phyloP scores from a whole-genome alignment of 2,329 filamentous ascomycete species.

The Paraphoma chrysanthemicola region DNA sequence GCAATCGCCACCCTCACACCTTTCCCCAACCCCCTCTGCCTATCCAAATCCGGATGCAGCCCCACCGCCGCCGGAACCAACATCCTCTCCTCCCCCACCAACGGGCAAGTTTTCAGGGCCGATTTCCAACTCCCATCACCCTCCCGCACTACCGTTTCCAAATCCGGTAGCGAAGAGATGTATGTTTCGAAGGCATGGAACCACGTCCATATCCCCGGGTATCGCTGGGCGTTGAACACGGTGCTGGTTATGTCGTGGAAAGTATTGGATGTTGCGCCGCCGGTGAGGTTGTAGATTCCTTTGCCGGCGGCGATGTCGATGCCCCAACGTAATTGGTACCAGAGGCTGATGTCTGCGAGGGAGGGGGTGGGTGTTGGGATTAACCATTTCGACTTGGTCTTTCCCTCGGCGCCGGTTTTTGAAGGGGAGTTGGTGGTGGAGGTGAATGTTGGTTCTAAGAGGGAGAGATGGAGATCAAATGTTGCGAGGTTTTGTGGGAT shows the following conservation, averaged over 20 bases:
- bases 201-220: conserved; percentile 47
- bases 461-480: conserved; percentile 46
- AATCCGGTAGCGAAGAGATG: conserved; percentile 35
- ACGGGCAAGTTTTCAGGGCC: background rate
- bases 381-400: conserved; percentile 31
- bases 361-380: conserved; percentile 44
- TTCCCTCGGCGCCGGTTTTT: too few relatives aligned
- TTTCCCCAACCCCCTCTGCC: conserved; percentile 34
- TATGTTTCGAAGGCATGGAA: conserved; percentile 44
- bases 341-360: conserved; percentile 48
- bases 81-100: conserved; percentile 17
- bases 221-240: conserved; percentile 48
- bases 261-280: conserved; percentile 39
- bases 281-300: conserved; percentile 45
- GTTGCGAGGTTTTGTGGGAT: conserved; percentile 45
- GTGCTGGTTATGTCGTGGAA: conserved; percentile 19
- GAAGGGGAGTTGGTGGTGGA: conserved; percentile 1
- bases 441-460: conserved; percentile 47
- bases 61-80: conserved; percentile 41
- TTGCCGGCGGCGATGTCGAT: conserved; percentile 46
- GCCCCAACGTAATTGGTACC: conserved; percentile 50
- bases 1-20: conserved; percentile 43
- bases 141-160: conserved; percentile 26
- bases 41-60: conserved; percentile 34
- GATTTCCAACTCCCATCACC: conserved; percentile 13